Percentiles rank a stretch among this genome's conserved stretches.
phyloP scores from a whole-genome alignment of 1,284 basidiomycete genomes.

The Malassezia dermatis region DNA sequence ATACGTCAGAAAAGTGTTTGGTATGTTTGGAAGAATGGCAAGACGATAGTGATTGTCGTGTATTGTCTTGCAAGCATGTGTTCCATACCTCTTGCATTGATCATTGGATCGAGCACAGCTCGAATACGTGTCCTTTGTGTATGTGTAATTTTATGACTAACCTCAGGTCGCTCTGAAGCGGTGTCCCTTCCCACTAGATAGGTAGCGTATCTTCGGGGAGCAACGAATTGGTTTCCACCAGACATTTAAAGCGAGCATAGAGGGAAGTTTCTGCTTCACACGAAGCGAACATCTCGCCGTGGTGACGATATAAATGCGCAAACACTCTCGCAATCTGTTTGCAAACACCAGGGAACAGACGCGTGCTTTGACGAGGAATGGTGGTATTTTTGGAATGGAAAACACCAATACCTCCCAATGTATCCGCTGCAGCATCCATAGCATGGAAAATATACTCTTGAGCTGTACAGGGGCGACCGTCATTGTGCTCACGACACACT shows the following conservation, averaged over 20 bases:
- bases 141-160: not conserved
- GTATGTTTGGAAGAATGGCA: conserved; percentile 44
- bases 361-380: conserved; percentile 61
- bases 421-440: conserved; percentile 78
- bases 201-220: conserved; percentile 52
- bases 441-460: conserved; percentile 96
- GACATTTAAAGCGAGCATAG: conserved; percentile 76
- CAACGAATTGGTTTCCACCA: conserved; percentile 70
- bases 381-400: not conserved
- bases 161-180: conserved; percentile 7
- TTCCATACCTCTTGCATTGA: conserved; percentile 39
- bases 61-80: conserved; percentile 35
- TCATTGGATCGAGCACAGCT: conserved; percentile 30
- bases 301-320: conserved; percentile 68
- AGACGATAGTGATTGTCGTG: conserved; percentile 30
- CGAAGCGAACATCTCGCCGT: conserved; percentile 78
- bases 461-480: conserved; percentile 62
- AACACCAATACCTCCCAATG: conserved; percentile 52
- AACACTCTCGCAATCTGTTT: conserved; percentile 86
- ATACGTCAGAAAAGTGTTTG: conserved; percentile 37
- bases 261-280: conserved; percentile 81
- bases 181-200: conserved; percentile 3
- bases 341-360: conserved; percentile 77
- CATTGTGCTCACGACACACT: conserved; percentile 75
- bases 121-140: conserved; percentile 39